Evolutionary conservation across 1,139 yeast species (phyloP).

Genomic region (Sugiyamaella neomexicana): DNA sequence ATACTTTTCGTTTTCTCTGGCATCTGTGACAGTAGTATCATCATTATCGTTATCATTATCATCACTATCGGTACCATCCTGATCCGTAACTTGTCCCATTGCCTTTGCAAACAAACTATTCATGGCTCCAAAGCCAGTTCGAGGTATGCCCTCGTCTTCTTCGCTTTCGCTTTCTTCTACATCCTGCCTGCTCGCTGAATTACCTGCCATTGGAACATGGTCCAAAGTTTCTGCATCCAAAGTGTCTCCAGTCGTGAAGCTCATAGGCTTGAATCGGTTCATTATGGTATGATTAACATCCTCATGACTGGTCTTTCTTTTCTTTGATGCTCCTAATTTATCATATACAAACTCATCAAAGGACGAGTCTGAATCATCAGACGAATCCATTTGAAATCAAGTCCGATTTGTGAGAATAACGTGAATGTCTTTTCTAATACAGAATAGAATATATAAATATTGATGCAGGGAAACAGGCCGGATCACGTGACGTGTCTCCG

Average conservation of each 20-base stretch:
- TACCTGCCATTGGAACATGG: constrained; percentile 1
- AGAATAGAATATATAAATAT: too few relatives aligned
- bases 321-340: neutral
- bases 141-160: neutral
- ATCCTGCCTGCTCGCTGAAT: neutral
- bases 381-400: neutral
- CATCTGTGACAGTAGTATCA: neutral
- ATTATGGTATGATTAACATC: neutral
- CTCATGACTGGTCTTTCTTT: neutral
- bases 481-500: neutral
- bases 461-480: neutral
- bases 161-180: constrained; percentile 1
- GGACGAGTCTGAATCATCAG: constrained; percentile 9
- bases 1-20: neutral
- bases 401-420: neutral
- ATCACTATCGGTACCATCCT: constrained; percentile 1
- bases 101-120: constrained; percentile 10
- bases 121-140: constrained; percentile 6
- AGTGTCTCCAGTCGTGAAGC: constrained; percentile 15
- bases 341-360: constrained; percentile 2
- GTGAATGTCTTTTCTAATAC: too few relatives aligned
- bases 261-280: constrained; percentile 11
- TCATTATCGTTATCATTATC: neutral
- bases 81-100: constrained; percentile 1
- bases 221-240: constrained; percentile 8